Conservation (phyloP, 768 basidiomycete species). For the Suillus tomentosus region DNA sequence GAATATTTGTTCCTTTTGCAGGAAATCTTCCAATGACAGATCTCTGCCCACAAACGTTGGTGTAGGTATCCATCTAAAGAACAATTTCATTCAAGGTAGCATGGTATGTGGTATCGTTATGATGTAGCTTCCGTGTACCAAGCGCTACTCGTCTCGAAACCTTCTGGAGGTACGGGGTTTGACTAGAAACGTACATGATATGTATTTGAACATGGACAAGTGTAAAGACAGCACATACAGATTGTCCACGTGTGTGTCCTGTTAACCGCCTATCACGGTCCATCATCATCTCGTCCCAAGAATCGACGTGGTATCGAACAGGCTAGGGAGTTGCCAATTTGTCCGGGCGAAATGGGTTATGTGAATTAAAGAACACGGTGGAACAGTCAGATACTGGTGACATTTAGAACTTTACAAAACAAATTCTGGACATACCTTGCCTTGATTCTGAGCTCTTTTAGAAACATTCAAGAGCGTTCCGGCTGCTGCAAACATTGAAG, state of each 20-base stretch:
- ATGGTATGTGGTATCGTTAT: constrained; percentile 24
- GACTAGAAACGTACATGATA: constrained; percentile 44
- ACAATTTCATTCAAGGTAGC: neutral
- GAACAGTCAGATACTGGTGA: neutral
- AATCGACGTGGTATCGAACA: constrained; percentile 80
- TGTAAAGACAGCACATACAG: constrained; percentile 51
- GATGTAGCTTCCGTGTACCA: constrained; percentile 67
- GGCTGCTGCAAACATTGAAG: constrained; percentile 86
- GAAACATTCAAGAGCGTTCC: constrained; percentile 85
- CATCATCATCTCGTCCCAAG: constrained; percentile 98
- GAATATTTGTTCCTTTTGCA: neutral
- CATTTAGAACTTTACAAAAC: neutral
- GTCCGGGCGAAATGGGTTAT: neutral
- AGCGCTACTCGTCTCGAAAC: constrained; percentile 70
- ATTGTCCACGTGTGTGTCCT: constrained; percentile 83
- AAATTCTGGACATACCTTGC: constrained; percentile 63
- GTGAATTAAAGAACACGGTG: neutral
- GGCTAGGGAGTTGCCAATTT: constrained; percentile 48
- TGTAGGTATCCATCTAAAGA: neutral
- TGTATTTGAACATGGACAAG: neutral
- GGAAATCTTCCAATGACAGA: neutral
- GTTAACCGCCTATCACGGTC: constrained; percentile 85
- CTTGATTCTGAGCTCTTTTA: constrained; percentile 80
- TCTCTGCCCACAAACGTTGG: neutral
- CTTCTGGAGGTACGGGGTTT: constrained; percentile 65